These are phyloP conservation scores for Flaveria floridana DNA, from an alignment of 140 eudicot species.

Conservation along the genomic window DNA sequence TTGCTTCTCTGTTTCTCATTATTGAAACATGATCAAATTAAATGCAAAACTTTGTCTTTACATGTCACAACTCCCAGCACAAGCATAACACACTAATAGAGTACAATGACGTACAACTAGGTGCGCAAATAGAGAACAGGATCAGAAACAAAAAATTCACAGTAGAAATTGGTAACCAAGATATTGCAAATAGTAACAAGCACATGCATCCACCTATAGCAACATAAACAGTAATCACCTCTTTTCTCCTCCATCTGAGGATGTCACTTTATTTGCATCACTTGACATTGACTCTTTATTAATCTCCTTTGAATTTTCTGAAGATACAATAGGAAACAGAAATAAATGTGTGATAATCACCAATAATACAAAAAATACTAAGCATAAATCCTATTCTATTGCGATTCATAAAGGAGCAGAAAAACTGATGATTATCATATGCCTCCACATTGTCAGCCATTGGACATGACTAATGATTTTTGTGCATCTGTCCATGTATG, in stretches of 20 bases:
- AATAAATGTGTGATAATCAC: conserved; percentile 12
- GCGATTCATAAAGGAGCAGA: neutral
- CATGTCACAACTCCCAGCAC: conserved; percentile 6
- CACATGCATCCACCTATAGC: conserved; percentile 21
- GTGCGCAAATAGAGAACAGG: conserved; percentile 3
- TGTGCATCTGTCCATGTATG: conserved; percentile 13
- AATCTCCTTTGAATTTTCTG: conserved; percentile 67
- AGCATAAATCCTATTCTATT: neutral
- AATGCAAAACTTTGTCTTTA: neutral
- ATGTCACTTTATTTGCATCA: conserved; percentile 45
- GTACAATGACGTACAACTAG: neutral
- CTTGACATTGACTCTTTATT: conserved; percentile 43
- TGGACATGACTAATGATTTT: neutral
- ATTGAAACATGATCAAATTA: neutral
- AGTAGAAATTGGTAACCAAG: conserved; percentile 17
- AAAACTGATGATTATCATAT: neutral
- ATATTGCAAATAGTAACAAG: conserved; percentile 26
- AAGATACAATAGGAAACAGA: conserved; percentile 33
- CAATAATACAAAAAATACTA: conserved; percentile 13
- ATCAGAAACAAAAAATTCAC: conserved; percentile 15
- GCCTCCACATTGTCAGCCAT: conserved; percentile 4
- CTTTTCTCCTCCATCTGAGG: conserved; percentile 52
- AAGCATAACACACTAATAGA: neutral
- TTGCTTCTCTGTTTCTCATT: conserved; percentile 16
- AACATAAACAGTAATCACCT: conserved; percentile 42